phyloP scores from a whole-genome alignment of 768 basidiomycete species.

The Calocybe indica region DNA sequence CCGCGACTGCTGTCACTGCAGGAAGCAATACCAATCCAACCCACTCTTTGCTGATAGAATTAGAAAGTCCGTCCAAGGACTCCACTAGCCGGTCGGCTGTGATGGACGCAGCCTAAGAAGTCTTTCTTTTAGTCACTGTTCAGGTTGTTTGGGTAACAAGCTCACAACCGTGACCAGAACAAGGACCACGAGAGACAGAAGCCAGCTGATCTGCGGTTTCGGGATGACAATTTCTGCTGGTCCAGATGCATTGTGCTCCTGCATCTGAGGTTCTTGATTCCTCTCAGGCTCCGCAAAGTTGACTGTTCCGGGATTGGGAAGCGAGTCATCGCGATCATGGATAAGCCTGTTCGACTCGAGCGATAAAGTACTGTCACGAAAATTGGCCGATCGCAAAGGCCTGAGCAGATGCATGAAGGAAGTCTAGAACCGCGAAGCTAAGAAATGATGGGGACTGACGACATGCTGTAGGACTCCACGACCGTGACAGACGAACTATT shows the following conservation, averaged over 20 bases:
- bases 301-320: no score
- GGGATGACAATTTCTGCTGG: conserved; percentile 11
- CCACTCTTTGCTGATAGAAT: conserved; percentile 78
- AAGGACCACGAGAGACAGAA: conserved; percentile 50
- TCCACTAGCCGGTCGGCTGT: conserved; percentile 70
- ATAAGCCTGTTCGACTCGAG: no score
- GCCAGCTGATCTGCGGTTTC: conserved; percentile 53
- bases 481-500: no score
- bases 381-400: no score
- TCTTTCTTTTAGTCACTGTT: background rate
- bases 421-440: no score
- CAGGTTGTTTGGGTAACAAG: conserved; percentile 5
- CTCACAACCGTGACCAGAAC: conserved; percentile 58
- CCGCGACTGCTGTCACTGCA: conserved; percentile 74
- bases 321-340: no score
- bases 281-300: background rate
- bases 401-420: no score
- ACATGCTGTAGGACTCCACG: no score
- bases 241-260: background rate
- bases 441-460: no score
- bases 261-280: background rate
- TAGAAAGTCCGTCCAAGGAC: conserved; percentile 75
- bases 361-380: no score
- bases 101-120: conserved; percentile 41
- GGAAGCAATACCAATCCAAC: conserved; percentile 86